These are phyloP conservation scores for Phaeophleospora eucalypticola DNA, from an alignment of 2,329 filamentous ascomycete species.

Conservation along the genomic window DNA sequence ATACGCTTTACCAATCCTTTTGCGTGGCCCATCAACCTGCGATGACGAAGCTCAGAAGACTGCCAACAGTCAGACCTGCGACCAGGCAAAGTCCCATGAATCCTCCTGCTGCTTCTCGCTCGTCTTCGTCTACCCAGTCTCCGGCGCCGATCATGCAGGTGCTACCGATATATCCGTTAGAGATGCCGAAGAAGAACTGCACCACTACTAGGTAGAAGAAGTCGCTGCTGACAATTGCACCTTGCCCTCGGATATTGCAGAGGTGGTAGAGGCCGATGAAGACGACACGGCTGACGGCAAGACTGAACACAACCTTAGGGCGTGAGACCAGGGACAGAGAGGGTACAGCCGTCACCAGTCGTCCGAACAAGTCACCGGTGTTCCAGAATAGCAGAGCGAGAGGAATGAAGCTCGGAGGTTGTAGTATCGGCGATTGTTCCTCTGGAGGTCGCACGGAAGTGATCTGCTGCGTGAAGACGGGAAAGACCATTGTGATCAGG, in stretches of 20 bases:
- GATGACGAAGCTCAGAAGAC: slow-evolving; percentile 78
- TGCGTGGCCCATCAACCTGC: slow-evolving; percentile 34
- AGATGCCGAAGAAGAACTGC: slow-evolving; percentile 76
- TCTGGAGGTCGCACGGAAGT: slow-evolving; percentile 39
- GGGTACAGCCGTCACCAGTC: slow-evolving; percentile 62
- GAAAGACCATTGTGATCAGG: slow-evolving; percentile 85
- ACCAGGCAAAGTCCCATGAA: slow-evolving; percentile 95
- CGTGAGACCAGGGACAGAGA: slow-evolving; percentile 54
- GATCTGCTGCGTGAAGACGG: slow-evolving; percentile 70
- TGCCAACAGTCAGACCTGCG: slow-evolving; percentile 76
- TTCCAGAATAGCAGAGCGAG: slow-evolving; percentile 94
- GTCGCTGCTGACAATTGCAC: slow-evolving; percentile 72
- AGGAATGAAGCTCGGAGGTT: slow-evolving; percentile 77
- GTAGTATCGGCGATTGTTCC: slow-evolving; percentile 57
- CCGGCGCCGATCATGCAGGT: slow-evolving; percentile 88
- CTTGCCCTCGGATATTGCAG: slow-evolving; percentile 78
- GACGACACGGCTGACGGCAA: slow-evolving; percentile 60
- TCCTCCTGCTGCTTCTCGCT: slow-evolving; percentile 82
- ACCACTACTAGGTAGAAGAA: slow-evolving; percentile 82
- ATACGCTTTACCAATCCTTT: background rate
- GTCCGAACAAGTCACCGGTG: slow-evolving; percentile 74
- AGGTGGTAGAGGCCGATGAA: slow-evolving; percentile 84
- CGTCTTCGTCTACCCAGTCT: slow-evolving; percentile 74
- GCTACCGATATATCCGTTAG: slow-evolving; percentile 82
- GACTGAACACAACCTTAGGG: slow-evolving; percentile 63